These are phyloP conservation scores for Stentor coeruleus DNA, from an alignment of 73 alveolate species.

Conservation along the genomic window DNA sequence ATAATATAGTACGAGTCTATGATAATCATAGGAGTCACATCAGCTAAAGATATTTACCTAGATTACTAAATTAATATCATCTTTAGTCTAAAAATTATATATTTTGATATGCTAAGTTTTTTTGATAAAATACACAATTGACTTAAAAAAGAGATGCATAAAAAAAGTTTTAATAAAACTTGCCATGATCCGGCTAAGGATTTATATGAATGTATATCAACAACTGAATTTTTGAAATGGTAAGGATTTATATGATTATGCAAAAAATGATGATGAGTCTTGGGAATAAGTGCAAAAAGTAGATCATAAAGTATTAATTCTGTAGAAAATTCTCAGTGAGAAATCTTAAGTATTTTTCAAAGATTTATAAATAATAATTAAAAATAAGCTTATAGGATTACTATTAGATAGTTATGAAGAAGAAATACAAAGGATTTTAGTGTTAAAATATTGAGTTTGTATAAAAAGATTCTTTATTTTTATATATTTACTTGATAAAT, in stretches of 20 bases:
- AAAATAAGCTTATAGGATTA: too few species aligned
- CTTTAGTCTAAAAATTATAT: neutral
- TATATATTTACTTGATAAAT: too few species aligned
- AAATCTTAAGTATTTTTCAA: neutral
- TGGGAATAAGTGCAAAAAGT: neutral
- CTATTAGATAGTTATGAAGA: too few species aligned
- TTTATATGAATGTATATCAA: neutral
- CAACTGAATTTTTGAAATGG: constrained; percentile 3
- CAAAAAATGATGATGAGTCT: neutral
- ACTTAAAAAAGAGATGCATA: neutral
- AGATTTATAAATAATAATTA: neutral
- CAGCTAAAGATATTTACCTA: neutral
- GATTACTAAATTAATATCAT: neutral
- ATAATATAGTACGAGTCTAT: neutral
- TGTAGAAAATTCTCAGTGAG: constrained; percentile 10
- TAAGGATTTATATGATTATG: neutral
- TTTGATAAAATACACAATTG: neutral
- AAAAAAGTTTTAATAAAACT: neutral
- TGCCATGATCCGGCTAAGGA: constrained; percentile 25
- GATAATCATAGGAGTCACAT: neutral
- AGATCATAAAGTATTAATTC: neutral
- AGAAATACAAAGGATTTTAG: too few species aligned
- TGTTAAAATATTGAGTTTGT: too few species aligned
- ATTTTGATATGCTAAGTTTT: neutral
- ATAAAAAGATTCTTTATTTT: too few species aligned